Base-by-base conservation (phyloP, 192 early-diverging fungal genomes). In the Coemansia sp. region DNA sequence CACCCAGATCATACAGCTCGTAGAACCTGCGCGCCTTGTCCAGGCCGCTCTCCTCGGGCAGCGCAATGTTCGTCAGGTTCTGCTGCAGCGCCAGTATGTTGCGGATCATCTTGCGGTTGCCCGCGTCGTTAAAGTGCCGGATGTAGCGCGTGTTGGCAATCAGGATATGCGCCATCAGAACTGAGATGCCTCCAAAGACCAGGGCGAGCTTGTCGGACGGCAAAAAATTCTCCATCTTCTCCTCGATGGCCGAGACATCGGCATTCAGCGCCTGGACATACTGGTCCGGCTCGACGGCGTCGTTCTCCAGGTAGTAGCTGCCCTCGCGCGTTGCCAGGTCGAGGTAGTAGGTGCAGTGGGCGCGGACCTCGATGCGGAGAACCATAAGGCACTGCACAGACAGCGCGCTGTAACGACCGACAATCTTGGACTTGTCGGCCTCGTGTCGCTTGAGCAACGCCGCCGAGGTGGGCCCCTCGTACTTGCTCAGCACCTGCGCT, bases 251-350 rank as follows among this genome's bases (percentile, higher is more conserved):
- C 20, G 88, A 83, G 19, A 95, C 67, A 47, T 95, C 91, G 46
- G 86, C 68, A 63, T 95, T 97, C 19, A 95, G 84, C 20, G 83
- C 68, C 57, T 89, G 84, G 30, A 97, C 86, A 75, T 94, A 95
- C 34, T 88, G 87, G 67, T 97, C 95, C 3, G 94, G 93, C 56
- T 95, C 95, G 27, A 70, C 71, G 2, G 89, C 75, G 32, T 91
- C 88, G 47, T 85, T 85, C n/a, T 91, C 89, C 29, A 95, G 70
- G 34, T 74, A 62, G 63, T 94, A 95, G 67, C 84, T 88, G 48
- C 95, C 95, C 83, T 97, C 95, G 23, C 93, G 86, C 42, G 89
- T 89, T 7, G 91, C 93, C 77, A 95, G 82, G 60, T 97, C 93
- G 39, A 95, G 72, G 59, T 89, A 95, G 61, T 90, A 91, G 67